Base-by-base conservation (phyloP, 140 eudicot species). In the Stevia rebaudiana region DNA sequence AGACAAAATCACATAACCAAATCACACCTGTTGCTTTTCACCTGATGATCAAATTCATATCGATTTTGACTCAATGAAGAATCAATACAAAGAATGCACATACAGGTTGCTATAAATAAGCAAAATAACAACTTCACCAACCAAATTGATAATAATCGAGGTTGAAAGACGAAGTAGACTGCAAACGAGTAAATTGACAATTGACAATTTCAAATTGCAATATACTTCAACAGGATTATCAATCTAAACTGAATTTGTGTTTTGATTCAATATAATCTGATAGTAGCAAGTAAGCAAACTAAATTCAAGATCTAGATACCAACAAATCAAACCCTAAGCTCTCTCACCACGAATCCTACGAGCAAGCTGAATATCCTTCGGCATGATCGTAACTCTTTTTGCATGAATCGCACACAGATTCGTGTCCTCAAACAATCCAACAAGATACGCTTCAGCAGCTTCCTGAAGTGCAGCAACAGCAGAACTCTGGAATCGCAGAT, bases 361-460 rank as follows among this genome's bases (percentile, higher is more conserved):
- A 19, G 64, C 64, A 36, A 58, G 64, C 47, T 58, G 64, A 2
- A 58, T 58, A 58, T 58, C 64, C 30, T 58, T 58, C 0, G 64
- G 64, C 64, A 58, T 58, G 3, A 58, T 58, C 4, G 47, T 58
- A 0, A 58, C 64, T 2, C 64, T 35, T 11, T 58, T 58, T 1
- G 47, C 64, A 18, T 58, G 64, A 17, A 58, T 58, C 47, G 64
- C 64, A 18, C 64, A 58, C 64, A 58, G 7, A 36, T 58, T 58
- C 30, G 64, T 58, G 13, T 58, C 64, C 46, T 58, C 64, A 58
- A 58, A 35, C 30, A 58, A 0, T 1, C 64, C 64, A 9, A 58
- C 64, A 3, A 58, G 16, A n/a, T 58, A 58, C 16, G 64, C 64
- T 37, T 58, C 64, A 4, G 64, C 46, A 9, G 64, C 64, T 23